phyloP scores from a whole-genome alignment of 768 basidiomycete species.

The Grammothele lineata region DNA sequence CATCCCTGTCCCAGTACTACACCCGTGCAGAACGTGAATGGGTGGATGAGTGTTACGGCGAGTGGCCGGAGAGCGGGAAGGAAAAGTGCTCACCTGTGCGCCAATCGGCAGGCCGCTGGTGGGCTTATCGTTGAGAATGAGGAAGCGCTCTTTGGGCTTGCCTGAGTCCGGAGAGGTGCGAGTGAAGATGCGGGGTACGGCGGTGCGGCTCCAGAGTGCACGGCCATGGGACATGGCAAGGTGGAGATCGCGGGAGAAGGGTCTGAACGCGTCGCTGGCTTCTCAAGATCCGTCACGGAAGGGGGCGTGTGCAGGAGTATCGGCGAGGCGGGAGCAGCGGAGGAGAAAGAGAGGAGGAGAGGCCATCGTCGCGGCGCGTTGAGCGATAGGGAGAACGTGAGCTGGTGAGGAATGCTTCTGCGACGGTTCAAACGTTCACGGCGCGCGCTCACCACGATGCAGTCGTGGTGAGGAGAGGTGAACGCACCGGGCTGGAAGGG shows the following conservation, averaged over 20 bases:
- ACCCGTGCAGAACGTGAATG: no score
- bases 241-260: slow-evolving; percentile 85
- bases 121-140: slow-evolving; percentile 79
- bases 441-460: no score
- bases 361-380: slow-evolving; percentile 8
- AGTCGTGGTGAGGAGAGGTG: no score
- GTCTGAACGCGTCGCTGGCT: slow-evolving; percentile 79
- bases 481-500: no score
- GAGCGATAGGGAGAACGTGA: not conserved
- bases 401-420: no score
- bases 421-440: no score
- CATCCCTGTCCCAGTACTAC: slow-evolving; percentile 74
- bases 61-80: slow-evolving; percentile 1
- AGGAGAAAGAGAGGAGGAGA: no score
- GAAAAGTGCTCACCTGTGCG: slow-evolving; percentile 52
- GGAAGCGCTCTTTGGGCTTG: slow-evolving; percentile 56
- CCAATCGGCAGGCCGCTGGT: slow-evolving; percentile 78
- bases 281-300: slow-evolving; percentile 16
- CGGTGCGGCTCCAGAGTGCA: slow-evolving; percentile 60
- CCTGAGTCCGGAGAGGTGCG: slow-evolving; percentile 41
- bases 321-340: no score
- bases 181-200: slow-evolving; percentile 64
- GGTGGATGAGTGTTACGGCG: no score
- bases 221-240: slow-evolving; percentile 68
- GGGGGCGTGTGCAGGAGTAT: no score